Evolutionary conservation across 2,329 filamentous ascomycete genomes (phyloP).

Genomic region (Alternaria solani): DNA sequence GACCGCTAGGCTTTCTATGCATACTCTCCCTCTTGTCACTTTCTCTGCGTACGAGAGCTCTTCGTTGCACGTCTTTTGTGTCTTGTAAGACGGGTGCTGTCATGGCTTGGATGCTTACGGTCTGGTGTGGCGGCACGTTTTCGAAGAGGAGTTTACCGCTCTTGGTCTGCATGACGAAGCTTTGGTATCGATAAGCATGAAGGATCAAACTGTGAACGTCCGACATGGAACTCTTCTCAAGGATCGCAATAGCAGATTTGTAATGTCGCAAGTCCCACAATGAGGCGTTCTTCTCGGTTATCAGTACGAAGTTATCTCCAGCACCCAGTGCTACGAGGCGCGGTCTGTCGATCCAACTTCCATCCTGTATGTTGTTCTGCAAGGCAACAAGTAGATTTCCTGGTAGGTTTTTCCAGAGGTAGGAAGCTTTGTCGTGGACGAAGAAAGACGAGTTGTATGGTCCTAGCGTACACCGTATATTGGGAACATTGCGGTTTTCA

Average conservation of each 20-base stretch:
- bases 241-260: slow-evolving; percentile 22
- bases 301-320: slow-evolving; percentile 38
- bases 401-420: slow-evolving; percentile 47
- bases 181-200: slow-evolving; percentile 44
- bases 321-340: slow-evolving; percentile 45
- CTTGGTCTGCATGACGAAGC: slow-evolving; percentile 35
- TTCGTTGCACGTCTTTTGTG: slow-evolving; percentile 16
- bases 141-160: slow-evolving; percentile 36
- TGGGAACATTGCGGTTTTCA: slow-evolving; percentile 35
- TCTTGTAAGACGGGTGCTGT: slow-evolving; percentile 29
- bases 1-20: slow-evolving; percentile 19
- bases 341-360: slow-evolving; percentile 41
- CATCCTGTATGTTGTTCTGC: slow-evolving; percentile 39
- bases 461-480: slow-evolving; percentile 41
- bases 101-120: slow-evolving; percentile 31
- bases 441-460: slow-evolving; percentile 47
- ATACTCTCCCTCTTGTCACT: slow-evolving; percentile 11
- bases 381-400: slow-evolving; percentile 31
- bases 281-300: slow-evolving; percentile 40
- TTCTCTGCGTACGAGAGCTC: slow-evolving; percentile 8
- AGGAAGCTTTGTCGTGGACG: slow-evolving; percentile 36
- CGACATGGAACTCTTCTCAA: slow-evolving; percentile 31
- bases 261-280: slow-evolving; percentile 43
- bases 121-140: slow-evolving; percentile 38
- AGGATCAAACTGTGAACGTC: slow-evolving; percentile 33